A percentile compares a stretch with the other conserved stretches of the same genome.
These are phyloP conservation scores for Penicillium expansum DNA, from an alignment of 2,329 filamentous ascomycete species.

Conservation along the genomic window DNA sequence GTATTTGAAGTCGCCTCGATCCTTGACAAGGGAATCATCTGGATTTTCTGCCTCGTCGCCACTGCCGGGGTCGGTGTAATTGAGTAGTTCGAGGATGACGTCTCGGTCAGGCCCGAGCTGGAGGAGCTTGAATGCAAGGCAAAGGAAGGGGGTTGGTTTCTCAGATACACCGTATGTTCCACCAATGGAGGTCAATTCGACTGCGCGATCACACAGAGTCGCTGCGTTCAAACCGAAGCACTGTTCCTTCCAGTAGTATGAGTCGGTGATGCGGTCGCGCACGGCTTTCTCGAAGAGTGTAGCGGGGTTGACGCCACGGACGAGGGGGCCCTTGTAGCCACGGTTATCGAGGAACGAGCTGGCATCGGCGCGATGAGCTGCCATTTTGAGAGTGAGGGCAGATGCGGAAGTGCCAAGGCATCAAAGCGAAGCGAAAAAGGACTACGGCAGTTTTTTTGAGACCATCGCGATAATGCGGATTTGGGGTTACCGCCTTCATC, in stretches of 20 bases:
- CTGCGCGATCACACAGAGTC: constrained; percentile 81
- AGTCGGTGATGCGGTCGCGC: constrained; percentile 90
- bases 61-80: constrained; percentile 70
- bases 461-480: neutral
- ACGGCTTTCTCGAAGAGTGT: constrained; percentile 94
- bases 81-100: constrained; percentile 75
- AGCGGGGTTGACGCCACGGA: constrained; percentile 91
- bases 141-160: constrained; percentile 85
- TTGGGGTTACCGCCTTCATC: neutral
- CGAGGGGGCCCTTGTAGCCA: constrained; percentile 70
- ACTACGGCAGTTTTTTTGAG: neutral
- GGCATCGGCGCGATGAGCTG: constrained; percentile 72
- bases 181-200: constrained; percentile 78
- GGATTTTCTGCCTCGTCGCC: constrained; percentile 31
- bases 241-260: constrained; percentile 98
- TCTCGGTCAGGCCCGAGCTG: constrained; percentile 79
- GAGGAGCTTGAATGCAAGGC: constrained; percentile 89
- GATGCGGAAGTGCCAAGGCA: neutral
- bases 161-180: constrained; percentile 83
- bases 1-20: constrained; percentile 62
- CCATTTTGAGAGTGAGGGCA: constrained; percentile 34
- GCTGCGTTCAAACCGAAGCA: constrained; percentile 90
- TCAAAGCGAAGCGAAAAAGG: constrained; percentile 4
- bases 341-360: constrained; percentile 79
- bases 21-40: constrained; percentile 33